Conservation (phyloP, 164 flowering plant genomes). For the Berberis thunbergii region DNA sequence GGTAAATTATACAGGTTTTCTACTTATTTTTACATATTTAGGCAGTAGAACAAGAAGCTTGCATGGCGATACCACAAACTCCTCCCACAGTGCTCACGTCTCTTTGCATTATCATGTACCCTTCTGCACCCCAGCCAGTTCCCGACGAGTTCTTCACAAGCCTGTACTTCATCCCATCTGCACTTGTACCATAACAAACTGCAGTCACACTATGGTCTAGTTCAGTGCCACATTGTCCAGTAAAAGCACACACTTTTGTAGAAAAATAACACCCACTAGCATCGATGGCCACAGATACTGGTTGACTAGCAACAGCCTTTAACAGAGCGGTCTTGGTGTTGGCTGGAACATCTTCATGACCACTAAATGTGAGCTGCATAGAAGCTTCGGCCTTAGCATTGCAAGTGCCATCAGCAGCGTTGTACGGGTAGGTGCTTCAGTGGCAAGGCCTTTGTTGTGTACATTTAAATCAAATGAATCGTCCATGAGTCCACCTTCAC, state of each 20-base stretch:
- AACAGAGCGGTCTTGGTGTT: background rate
- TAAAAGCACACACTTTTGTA: background rate
- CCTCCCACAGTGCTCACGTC: no score
- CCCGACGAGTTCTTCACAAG: background rate
- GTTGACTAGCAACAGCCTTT: background rate
- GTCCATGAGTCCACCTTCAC: background rate
- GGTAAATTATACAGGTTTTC: no score
- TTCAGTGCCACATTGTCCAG: background rate
- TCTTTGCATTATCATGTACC: no score
- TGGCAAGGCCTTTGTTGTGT: background rate
- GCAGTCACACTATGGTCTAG: slow-evolving; percentile 1
- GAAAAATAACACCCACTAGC: background rate
- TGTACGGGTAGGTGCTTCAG: background rate
- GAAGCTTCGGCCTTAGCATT: background rate
- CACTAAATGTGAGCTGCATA: background rate
- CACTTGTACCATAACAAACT: background rate
- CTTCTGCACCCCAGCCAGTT: no score
- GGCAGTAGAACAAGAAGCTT: no score
- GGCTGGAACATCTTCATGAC: slow-evolving; percentile 1
- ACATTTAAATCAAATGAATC: background rate
- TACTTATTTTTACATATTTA: no score
- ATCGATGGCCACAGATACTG: background rate
- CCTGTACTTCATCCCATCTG: background rate
- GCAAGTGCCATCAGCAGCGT: background rate
- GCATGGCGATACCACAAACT: no score